Evolutionary conservation across 2,329 filamentous ascomycete species (phyloP).

Genomic region (Acarospora socialis): DNA sequence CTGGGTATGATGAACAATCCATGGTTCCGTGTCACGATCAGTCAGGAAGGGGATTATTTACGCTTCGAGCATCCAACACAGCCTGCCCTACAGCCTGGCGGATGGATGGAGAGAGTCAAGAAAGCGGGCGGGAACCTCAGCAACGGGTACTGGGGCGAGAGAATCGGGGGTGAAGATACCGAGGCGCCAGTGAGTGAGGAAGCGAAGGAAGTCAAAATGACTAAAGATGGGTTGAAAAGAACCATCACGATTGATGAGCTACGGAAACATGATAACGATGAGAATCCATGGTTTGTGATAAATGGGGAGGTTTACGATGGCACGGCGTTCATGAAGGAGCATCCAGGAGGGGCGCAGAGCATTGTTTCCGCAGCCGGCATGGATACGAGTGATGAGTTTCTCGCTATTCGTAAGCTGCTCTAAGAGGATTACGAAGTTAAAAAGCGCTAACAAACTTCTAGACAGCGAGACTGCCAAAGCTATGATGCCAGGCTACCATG

Average conservation of each 20-base stretch:
- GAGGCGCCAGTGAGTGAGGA: constrained; percentile 34
- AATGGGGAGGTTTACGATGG: constrained; percentile 84
- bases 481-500: constrained; percentile 78
- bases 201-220: constrained; percentile 61
- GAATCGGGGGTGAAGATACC: constrained; percentile 37
- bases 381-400: constrained; percentile 76
- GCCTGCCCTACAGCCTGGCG: constrained; percentile 59
- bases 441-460: too few relatives aligned
- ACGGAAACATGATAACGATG: constrained; percentile 48
- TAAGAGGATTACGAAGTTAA: too few relatives aligned
- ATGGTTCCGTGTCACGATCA: constrained; percentile 73
- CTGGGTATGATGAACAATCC: constrained; percentile 97
- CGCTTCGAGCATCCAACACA: constrained; percentile 83
- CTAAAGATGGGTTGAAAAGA: constrained; percentile 48
- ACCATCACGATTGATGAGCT: constrained; percentile 59
- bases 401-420: constrained; percentile 69
- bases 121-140: constrained; percentile 63
- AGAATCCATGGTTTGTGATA: constrained; percentile 73
- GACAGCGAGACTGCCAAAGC: constrained; percentile 83
- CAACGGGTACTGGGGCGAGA: constrained; percentile 79
- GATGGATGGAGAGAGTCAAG: constrained; percentile 91
- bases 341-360: constrained; percentile 75
- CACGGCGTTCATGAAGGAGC: constrained; percentile 61
- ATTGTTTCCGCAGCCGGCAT: constrained; percentile 70
- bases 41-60: constrained; percentile 48